Base-by-base conservation (phyloP, 1,284 basidiomycete genomes). In the Ceratorhiza oryzae-sativae region DNA sequence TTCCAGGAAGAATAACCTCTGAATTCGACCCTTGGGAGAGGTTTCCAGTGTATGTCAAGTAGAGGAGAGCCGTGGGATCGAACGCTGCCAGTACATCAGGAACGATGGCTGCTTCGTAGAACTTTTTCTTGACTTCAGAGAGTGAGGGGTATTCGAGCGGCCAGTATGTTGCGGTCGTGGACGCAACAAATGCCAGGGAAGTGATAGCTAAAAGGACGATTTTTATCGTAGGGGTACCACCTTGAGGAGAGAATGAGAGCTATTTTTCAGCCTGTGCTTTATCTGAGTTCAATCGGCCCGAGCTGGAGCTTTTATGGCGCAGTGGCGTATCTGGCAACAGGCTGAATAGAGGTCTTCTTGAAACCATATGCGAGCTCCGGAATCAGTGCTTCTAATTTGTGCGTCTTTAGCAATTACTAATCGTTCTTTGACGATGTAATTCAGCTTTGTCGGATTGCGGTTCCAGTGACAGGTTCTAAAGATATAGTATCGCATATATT, bases 1-100 rank as follows among this genome's bases (percentile, higher is more conserved):
- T 71, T 23, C 68, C 68, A 12, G 68, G 68, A 30, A 71, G 56
- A 8, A 71, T 56, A 13, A 60, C 56, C 41, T 71, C 60, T 25
- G 68, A 36, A 41, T 18, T 59, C 15, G 68, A 48, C 1, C 68
- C 68, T 23, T 71, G 56, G 18, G 68, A 71, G 1, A 71, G 45
- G 34, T 60, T 71, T 12, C 68, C 68, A 10, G 56, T 60, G 42
- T 49, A 71, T 18, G 56, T 60, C 9, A 71, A 41, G 27, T 71
- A 71, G 8, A 71, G 34, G 13, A 71, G 34, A 48, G n/a, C 41
- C 8, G 25, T 59, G 1, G 68, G 68, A 27, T 71, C 51, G 23
- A 71, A 71, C 20, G 68, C 25, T 5, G 68, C 15, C 1, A 71
- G 45, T 1, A 71, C 56, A 41, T 71, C 68, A 46, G 68, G 68